Evolutionary conservation across 2,329 filamentous ascomycete genomes (phyloP).

Genomic region (Claviceps maximensis): DNA sequence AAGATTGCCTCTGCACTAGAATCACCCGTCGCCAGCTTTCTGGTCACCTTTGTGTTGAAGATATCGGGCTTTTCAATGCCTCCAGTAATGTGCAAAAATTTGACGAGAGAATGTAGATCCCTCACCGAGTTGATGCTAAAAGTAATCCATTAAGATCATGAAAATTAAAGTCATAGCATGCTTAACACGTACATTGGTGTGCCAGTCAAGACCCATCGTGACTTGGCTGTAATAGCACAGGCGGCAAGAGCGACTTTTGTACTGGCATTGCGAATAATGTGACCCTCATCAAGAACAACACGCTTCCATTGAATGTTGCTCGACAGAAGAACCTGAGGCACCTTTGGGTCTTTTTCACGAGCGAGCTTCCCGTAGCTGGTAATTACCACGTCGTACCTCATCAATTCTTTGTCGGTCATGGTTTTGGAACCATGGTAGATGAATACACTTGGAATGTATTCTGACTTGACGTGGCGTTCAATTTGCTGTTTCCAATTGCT

Average conservation of each 20-base stretch:
- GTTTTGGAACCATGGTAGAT: constrained; percentile 60
- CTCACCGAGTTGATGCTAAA: constrained; percentile 59
- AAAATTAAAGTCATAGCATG: neutral
- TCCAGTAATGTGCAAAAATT: constrained; percentile 63
- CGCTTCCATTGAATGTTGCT: constrained; percentile 53
- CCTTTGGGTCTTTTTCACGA: constrained; percentile 42
- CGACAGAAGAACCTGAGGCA: constrained; percentile 26
- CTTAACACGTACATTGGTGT: constrained; percentile 53
- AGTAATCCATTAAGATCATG: constrained; percentile 12
- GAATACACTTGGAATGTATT: constrained; percentile 51
- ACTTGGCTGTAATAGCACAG: constrained; percentile 51
- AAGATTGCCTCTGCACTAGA: constrained; percentile 48
- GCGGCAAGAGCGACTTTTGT: constrained; percentile 61
- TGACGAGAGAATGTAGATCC: constrained; percentile 68
- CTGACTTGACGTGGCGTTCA: constrained; percentile 51
- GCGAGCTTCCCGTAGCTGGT: constrained; percentile 72
- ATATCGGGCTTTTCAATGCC: constrained; percentile 60
- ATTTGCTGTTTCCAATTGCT: constrained; percentile 83
- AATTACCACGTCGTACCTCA: constrained; percentile 61
- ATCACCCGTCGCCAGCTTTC: constrained; percentile 49
- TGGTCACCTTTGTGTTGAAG: constrained; percentile 51
- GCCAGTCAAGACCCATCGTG: constrained; percentile 67
- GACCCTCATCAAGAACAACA: constrained; percentile 72
- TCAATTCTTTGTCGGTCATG: constrained; percentile 42
- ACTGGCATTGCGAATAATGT: constrained; percentile 64